Base-by-base conservation (phyloP, 2,329 filamentous ascomycete genomes). In the Thelonectria rubi region DNA sequence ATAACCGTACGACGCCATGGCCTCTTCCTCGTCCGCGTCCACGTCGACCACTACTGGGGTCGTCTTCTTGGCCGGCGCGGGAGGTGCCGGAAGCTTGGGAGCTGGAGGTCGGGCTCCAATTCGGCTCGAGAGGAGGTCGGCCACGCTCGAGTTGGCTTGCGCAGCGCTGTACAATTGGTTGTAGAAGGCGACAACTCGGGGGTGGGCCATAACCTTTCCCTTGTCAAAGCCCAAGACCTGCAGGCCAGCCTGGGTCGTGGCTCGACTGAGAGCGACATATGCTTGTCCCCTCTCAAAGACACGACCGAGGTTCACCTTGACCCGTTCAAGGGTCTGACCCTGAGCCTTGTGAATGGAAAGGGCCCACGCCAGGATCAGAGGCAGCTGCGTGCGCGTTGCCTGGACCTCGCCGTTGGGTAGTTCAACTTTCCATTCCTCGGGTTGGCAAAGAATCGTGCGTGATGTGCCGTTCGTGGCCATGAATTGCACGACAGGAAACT, bases 251-350 rank as follows among this genome's bases (percentile, higher is more conserved):
- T 97, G 93, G 60, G 85, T 91, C 1, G 93, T 97, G 14, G 95
- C 95, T 77, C 95, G 91, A 81, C 92, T 97, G 14, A 99, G 86
- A 53, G 95, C 95, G 53, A 99, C 95, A 73, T 99, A 99, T 6
- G 95, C 95, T 76, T 99, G 95, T 0, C 95, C 95, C 77, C 97
- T 97, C 75, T 99, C 95, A 71, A 99, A 99, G 1, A 97, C 92
- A 64, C 88, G 91, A 30, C 93, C 91, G 1, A 99, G 83, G 74
- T 99, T 93, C 24, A 99, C 95, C 73, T 97, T 97, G 62, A 99
- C 95, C 52, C 94, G 86, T 73, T 97, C 93, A 24, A 97, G 81
- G 1, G 94, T 98, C 76, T 98, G 94, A 1, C 94, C 94, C 75
- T 98, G 94, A 1, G 95, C 95, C 78, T 99, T 99, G 81, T 99